These are phyloP conservation scores for Cerrena zonata DNA, from an alignment of 1,284 basidiomycete genomes.

Conservation along the genomic window DNA sequence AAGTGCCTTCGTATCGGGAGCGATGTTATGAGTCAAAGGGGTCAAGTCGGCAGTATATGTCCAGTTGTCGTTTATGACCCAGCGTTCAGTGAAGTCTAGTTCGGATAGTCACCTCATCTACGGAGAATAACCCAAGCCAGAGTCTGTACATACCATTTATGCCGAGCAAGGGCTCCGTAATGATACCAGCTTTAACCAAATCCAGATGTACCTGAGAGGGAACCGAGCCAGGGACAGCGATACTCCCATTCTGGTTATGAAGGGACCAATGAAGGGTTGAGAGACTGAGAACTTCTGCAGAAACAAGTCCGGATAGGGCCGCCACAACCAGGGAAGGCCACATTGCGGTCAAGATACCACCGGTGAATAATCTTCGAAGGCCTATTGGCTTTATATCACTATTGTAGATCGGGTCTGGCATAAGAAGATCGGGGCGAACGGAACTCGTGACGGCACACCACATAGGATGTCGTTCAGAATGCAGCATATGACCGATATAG, in stretches of 20 bases:
- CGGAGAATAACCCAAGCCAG: no score
- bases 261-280: constrained; percentile 47
- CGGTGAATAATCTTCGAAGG: neutral
- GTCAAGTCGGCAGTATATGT: constrained; percentile 53
- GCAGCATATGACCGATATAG: neutral
- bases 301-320: constrained; percentile 4
- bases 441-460: neutral
- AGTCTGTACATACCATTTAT: constrained; percentile 52
- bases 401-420: neutral
- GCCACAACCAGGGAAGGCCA: neutral
- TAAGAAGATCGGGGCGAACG: neutral
- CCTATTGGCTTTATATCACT: neutral
- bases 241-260: constrained; percentile 48
- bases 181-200: constrained; percentile 45
- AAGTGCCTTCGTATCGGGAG: constrained; percentile 30
- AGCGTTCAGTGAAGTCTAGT: constrained; percentile 50
- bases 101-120: constrained; percentile 12
- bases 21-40: constrained; percentile 31
- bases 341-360: neutral
- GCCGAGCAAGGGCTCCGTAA: constrained; percentile 49
- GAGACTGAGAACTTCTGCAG: constrained; percentile 38
- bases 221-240: constrained; percentile 46
- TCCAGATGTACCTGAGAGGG: constrained; percentile 55
- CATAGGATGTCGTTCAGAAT: neutral
- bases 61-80: constrained; percentile 57